These are phyloP conservation scores for Calonectria naviculata DNA, from an alignment of 2,329 filamentous ascomycete species.

Conservation along the genomic window DNA sequence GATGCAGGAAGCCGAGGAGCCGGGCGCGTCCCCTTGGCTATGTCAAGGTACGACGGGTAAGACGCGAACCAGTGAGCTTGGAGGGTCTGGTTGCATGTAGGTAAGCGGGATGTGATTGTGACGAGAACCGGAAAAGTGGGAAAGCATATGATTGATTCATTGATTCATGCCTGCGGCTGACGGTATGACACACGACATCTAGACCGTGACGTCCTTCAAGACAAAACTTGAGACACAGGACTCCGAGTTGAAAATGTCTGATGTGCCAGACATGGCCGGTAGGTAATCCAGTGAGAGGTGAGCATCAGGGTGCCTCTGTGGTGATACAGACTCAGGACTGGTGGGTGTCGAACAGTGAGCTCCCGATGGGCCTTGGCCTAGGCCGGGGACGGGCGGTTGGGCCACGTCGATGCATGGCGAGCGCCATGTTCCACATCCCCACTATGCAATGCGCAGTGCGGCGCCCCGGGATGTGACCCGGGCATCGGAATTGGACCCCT, in stretches of 20 bases:
- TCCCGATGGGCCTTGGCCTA: slow-evolving; percentile 18
- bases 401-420: slow-evolving; percentile 36
- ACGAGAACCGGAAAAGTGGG: slow-evolving; percentile 13
- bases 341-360: slow-evolving; percentile 28
- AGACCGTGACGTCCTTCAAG: background rate
- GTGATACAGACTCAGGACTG: slow-evolving; percentile 9
- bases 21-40: background rate
- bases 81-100: slow-evolving; percentile 2
- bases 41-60: background rate
- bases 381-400: slow-evolving; percentile 29
- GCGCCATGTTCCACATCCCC: slow-evolving; percentile 26
- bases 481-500: slow-evolving; percentile 14
- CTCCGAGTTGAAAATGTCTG: background rate
- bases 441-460: slow-evolving; percentile 26
- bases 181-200: slow-evolving; percentile 7
- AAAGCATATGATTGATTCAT: slow-evolving; percentile 10
- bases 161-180: slow-evolving; percentile 8
- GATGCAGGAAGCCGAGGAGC: slow-evolving; percentile 6
- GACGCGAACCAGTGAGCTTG: slow-evolving; percentile 10
- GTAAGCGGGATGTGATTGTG: slow-evolving; percentile 25
- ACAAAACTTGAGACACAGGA: background rate
- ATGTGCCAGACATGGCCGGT: background rate
- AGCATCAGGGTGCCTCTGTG: background rate
- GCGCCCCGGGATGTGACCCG: slow-evolving; percentile 19
- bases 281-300: background rate